These are phyloP conservation scores for Ciborinia camelliae DNA, from an alignment of 2,329 filamentous ascomycete species.

Conservation along the genomic window DNA sequence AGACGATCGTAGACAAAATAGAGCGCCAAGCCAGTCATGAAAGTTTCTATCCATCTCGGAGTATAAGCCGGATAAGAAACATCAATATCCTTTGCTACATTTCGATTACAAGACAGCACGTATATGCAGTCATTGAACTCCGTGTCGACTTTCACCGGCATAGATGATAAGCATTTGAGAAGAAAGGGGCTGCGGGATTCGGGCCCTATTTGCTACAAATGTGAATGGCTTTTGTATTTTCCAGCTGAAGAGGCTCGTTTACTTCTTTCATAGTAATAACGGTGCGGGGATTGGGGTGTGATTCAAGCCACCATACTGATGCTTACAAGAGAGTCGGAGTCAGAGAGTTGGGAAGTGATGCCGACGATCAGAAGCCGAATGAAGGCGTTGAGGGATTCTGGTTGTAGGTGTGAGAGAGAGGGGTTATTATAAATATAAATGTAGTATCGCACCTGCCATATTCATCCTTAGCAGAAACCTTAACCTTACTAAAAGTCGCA, in stretches of 20 bases:
- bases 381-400: no score
- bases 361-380: background rate
- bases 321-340: no score
- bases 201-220: background rate
- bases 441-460: no score
- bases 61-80: background rate
- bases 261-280: background rate
- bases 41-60: slow-evolving; percentile 4
- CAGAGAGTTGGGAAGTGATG: no score
- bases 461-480: no score
- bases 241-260: background rate
- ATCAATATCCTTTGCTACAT: background rate
- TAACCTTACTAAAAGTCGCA: no score
- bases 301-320: background rate
- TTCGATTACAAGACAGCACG: no score
- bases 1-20: background rate
- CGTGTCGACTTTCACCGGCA: background rate
- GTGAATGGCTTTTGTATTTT: background rate
- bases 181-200: background rate
- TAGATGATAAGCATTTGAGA: background rate
- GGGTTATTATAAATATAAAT: no score
- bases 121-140: background rate
- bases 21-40: background rate
- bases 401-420: no score
- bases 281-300: no score